phyloP scores from a whole-genome alignment of 2,329 filamentous ascomycete genomes.

The Neurospora crassa region DNA sequence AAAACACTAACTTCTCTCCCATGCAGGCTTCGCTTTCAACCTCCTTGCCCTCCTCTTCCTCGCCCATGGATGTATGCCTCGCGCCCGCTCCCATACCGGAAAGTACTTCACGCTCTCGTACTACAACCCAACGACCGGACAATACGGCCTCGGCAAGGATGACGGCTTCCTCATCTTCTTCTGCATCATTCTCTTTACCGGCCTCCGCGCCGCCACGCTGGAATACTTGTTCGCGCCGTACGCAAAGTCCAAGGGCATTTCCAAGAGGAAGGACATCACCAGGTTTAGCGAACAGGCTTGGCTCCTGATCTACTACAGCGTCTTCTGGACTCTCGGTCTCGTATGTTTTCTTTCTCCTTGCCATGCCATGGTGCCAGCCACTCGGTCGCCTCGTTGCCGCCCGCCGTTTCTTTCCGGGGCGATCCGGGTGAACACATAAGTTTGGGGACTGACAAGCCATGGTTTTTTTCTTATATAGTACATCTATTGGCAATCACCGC shows the following conservation, averaged over 20 bases:
- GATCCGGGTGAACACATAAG: background rate
- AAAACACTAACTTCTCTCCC: conserved; percentile 4
- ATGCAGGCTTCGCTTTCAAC: conserved; percentile 71
- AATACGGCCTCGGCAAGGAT: conserved; percentile 69
- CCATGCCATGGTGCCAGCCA: background rate
- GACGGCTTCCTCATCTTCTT: conserved; percentile 70
- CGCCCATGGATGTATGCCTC: conserved; percentile 73
- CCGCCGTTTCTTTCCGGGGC: background rate
- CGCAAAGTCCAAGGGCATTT: conserved; percentile 62
- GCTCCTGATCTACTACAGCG: conserved; percentile 72
- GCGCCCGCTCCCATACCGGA: conserved; percentile 65
- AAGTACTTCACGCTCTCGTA: conserved; percentile 88
- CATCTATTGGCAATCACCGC: conserved; percentile 66
- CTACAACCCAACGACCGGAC: conserved; percentile 56
- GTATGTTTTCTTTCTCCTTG: conserved; percentile 39
- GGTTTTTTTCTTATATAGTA: conserved; percentile 49
- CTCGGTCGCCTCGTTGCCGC: background rate
- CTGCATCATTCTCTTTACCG: conserved; percentile 79
- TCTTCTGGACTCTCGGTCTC: conserved; percentile 78
- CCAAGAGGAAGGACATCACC: conserved; percentile 64
- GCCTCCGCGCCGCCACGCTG: conserved; percentile 73
- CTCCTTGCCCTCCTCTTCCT: conserved; percentile 74
- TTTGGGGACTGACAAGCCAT: conserved; percentile 1
- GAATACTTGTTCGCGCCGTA: conserved; percentile 79
- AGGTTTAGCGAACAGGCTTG: conserved; percentile 93